These are phyloP conservation scores for Nicotiana otophora DNA, from an alignment of 257 asterid species.

Conservation along the genomic window DNA sequence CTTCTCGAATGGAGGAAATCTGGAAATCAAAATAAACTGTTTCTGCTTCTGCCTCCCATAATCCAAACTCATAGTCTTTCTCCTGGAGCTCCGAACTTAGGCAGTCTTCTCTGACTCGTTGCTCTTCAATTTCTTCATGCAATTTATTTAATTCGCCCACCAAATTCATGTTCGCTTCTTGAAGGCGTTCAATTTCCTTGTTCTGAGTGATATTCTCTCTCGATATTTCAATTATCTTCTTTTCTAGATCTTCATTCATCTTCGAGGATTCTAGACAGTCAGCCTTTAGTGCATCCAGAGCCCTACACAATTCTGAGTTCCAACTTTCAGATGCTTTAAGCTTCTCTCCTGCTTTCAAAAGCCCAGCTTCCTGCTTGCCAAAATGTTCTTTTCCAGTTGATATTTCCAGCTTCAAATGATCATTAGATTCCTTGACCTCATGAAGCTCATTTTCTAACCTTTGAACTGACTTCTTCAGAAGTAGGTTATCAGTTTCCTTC, in stretches of 20 bases:
- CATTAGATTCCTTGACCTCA: conserved; percentile 38
- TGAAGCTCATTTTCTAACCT: conserved; percentile 50
- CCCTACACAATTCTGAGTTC: conserved; percentile 40
- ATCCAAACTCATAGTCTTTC: conserved; percentile 54
- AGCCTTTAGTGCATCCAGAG: conserved; percentile 40
- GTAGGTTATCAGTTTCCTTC: conserved; percentile 48
- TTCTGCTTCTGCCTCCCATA: conserved; percentile 81
- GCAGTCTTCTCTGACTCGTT: conserved; percentile 42
- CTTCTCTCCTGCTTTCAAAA: conserved; percentile 44
- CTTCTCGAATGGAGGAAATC: conserved; percentile 58
- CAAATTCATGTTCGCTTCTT: conserved; percentile 32
- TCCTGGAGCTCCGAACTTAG: conserved; percentile 53
- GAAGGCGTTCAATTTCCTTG: conserved; percentile 49
- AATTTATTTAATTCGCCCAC: conserved; percentile 46
- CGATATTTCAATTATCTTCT: conserved; percentile 36
- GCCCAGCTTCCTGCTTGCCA: conserved; percentile 37
- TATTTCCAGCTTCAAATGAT: conserved; percentile 39
- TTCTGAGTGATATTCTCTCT: conserved; percentile 41
- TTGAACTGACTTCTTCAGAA: conserved; percentile 45
- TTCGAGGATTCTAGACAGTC: conserved; percentile 37
- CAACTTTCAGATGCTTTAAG: conserved; percentile 43
- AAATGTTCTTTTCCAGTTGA: conserved; percentile 29
- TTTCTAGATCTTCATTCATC: conserved; percentile 40
- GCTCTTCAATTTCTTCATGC: conserved; percentile 56
- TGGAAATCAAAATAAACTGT: conserved; percentile 76